Conservation (phyloP, 2,329 filamentous ascomycete species). For the Venturia carpophila region DNA sequence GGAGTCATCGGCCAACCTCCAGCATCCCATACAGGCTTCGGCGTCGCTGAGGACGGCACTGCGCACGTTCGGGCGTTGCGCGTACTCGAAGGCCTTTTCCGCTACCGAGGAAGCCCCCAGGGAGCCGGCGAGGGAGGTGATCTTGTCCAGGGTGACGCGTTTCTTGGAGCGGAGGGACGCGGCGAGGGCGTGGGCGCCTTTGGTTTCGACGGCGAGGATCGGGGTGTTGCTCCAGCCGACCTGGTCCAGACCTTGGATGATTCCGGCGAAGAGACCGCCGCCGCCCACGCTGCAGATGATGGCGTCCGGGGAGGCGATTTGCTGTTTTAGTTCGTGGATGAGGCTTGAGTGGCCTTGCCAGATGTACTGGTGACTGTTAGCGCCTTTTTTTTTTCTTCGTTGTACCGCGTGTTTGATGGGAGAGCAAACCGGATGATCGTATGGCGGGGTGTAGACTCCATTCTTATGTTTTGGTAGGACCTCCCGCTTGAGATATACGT, state of each 20-base stretch:
- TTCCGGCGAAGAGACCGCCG: constrained; percentile 64
- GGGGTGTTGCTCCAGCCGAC: constrained; percentile 31
- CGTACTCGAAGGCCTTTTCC: constrained; percentile 58
- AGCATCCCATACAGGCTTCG: constrained; percentile 71
- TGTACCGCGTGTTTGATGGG: neutral
- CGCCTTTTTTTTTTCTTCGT: no score
- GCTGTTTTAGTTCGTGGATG: constrained; percentile 43
- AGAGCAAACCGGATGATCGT: constrained; percentile 48
- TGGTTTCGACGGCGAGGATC: constrained; percentile 68
- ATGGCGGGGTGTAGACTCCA: constrained; percentile 61
- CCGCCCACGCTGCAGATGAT: constrained; percentile 67
- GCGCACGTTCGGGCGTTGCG: constrained; percentile 45
- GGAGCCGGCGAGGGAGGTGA: constrained; percentile 68
- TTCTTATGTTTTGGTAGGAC: constrained; percentile 45
- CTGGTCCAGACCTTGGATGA: constrained; percentile 60
- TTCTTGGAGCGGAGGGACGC: constrained; percentile 49
- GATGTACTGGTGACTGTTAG: constrained; percentile 35
- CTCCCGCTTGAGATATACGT: constrained; percentile 54
- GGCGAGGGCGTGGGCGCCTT: constrained; percentile 62
- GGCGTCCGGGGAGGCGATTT: constrained; percentile 51
- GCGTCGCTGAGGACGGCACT: constrained; percentile 62
- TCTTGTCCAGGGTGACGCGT: constrained; percentile 57
- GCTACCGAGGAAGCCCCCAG: constrained; percentile 69
- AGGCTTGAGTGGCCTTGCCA: constrained; percentile 59
- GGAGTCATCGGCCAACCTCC: constrained; percentile 73